phyloP scores from a whole-genome alignment of 441 rosid species.

The Bocquillonia castaneifolia region DNA sequence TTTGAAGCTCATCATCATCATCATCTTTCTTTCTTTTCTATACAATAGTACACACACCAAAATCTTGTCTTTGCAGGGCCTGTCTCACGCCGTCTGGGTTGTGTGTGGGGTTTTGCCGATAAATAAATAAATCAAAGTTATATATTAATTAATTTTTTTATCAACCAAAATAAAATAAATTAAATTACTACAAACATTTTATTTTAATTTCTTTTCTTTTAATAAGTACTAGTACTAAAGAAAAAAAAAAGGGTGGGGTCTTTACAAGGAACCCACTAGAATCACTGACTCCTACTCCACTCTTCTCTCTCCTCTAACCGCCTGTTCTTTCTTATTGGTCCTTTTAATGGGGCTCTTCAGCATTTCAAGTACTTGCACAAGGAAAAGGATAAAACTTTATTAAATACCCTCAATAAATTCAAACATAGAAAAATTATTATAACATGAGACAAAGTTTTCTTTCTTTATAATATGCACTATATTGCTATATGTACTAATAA shows the following conservation, averaged over 20 bases:
- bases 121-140: conserved; percentile 19
- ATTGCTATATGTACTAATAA: too few relatives aligned
- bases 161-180: conserved; percentile 13
- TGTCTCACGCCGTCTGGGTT: conserved; percentile 36
- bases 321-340: conserved; percentile 70
- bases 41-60: conserved; percentile 27
- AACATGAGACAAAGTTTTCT: conserved; percentile 34
- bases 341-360: conserved; percentile 40
- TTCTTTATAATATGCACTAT: too few relatives aligned
- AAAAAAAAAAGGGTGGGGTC: conserved; percentile 35
- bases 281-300: conserved; percentile 71
- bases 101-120: conserved; percentile 26
- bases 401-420: conserved; percentile 23
- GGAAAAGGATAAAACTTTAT: conserved; percentile 20
- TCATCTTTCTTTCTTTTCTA: too few relatives aligned
- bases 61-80: conserved; percentile 52
- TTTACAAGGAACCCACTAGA: conserved; percentile 58
- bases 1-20: conserved; percentile 22
- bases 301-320: conserved; percentile 71
- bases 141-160: conserved; percentile 10
- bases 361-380: conserved; percentile 33
- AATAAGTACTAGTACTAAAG: neutral
- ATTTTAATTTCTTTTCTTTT: too few relatives aligned
- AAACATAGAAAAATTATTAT: conserved; percentile 22
- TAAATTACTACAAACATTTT: too few relatives aligned